Base-by-base conservation (phyloP, 1,139 yeast genomes). In the Zygoascus sp. region DNA sequence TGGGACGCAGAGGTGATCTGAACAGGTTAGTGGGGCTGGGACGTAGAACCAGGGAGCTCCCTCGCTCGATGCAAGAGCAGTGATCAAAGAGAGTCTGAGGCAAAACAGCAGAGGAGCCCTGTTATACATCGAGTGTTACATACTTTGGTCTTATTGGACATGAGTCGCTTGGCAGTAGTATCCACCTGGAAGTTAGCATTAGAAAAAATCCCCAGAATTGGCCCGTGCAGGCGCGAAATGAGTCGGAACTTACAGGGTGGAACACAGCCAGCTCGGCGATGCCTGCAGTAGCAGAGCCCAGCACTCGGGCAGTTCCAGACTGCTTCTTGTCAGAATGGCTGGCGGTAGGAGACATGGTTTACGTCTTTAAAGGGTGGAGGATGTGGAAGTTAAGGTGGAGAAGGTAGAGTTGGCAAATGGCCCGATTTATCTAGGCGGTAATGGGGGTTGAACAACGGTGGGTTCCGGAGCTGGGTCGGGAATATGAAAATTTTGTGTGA, bases 221-320 rank as follows among this genome's bases (percentile, higher is more conserved):
- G n/a, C n/a, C n/a, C n/a, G n/a, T n/a, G n/a, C n/a, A n/a, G n/a
- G n/a, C n/a, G n/a, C n/a, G n/a, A n/a, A 16, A 10, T 41, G 22
- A 9, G 38, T 28, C 4, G 20, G 10, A n/a, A 34, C 59, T 9
- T 50, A 61, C 97, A 20, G 99, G 99, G 69, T 92, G 99, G 80
- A 92, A 92, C 35, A 94, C 95, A 51, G 86, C 95, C 60, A 92
- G 83, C 70, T 92, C 99, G 63, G 95, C 80, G 63, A 92, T 87
- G 59, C 98, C 99, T 32, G 99, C 98, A 30, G 96, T 78, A 21
- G 97, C 98, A 25, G 97, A 90, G 40, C 99, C 99, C 49, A 90
- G 75, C 43, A 94, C 83, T 68, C 98, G 81, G 61, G 99, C 96
- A 47, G 75, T 58, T 49, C 88, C 97, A 42, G 95, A 82, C 71